These are phyloP conservation scores for Pseudogymnoascus sp. DNA, from an alignment of 2,329 filamentous ascomycete species.

Conservation along the genomic window DNA sequence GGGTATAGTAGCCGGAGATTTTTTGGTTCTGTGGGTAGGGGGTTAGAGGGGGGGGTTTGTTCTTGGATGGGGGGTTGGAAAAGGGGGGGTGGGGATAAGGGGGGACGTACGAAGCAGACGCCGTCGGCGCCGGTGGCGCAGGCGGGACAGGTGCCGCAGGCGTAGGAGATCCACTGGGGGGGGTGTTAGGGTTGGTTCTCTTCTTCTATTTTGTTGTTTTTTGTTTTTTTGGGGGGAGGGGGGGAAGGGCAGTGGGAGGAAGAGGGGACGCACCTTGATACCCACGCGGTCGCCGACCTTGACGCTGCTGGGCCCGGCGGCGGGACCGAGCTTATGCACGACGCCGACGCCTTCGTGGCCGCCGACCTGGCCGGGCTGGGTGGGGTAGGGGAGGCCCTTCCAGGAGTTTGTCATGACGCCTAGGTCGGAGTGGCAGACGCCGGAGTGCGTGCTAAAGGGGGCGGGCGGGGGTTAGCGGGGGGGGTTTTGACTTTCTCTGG, in stretches of 20 bases:
- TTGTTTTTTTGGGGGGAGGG: neutral
- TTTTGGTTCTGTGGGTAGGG: constrained; percentile 33
- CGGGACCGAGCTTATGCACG: constrained; percentile 56
- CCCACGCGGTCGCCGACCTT: constrained; percentile 62
- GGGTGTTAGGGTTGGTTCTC: neutral
- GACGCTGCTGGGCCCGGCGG: constrained; percentile 44
- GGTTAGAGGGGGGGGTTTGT: no score
- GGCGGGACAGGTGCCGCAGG: constrained; percentile 44
- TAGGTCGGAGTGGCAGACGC: constrained; percentile 57
- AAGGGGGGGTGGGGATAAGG: neutral
- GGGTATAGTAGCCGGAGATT: constrained; percentile 58
- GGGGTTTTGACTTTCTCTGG: no score
- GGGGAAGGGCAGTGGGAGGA: no score
- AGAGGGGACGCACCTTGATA: constrained; percentile 36
- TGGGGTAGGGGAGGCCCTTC: constrained; percentile 16
- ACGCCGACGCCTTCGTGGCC: constrained; percentile 62
- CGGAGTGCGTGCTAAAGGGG: constrained; percentile 46
- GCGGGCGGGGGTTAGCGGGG: neutral
- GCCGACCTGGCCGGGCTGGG: constrained; percentile 46
- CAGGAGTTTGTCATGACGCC: constrained; percentile 43
- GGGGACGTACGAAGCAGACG: constrained; percentile 41
- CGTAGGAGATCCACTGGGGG: constrained; percentile 45
- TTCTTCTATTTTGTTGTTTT: no score
- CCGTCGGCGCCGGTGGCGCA: constrained; percentile 52
- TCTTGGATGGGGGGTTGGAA: no score